phyloP scores from a whole-genome alignment of 2,329 filamentous ascomycete species.

The Periconia sp. region DNA sequence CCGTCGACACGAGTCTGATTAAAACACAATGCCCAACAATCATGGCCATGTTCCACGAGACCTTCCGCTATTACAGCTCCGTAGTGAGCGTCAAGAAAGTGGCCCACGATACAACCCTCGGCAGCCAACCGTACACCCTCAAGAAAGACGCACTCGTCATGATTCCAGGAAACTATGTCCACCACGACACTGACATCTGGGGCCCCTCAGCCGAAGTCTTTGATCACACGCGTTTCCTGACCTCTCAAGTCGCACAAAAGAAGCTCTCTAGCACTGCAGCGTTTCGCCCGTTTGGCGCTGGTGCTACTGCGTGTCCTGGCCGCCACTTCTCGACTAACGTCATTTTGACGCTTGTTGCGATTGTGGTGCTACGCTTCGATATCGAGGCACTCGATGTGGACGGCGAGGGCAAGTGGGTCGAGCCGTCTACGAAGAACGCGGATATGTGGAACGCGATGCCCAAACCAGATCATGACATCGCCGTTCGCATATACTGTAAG shows the following conservation, averaged over 20 bases:
- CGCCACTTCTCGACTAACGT: conserved; percentile 42
- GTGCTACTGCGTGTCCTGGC: conserved; percentile 40
- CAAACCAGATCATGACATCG: conserved; percentile 28
- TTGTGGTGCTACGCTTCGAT: conserved; percentile 39
- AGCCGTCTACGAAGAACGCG: conserved; percentile 24
- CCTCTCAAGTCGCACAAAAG: conserved; percentile 6
- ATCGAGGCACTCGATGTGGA: conserved; percentile 13
- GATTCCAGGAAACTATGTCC: conserved; percentile 38
- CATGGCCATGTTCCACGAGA: conserved; percentile 46
- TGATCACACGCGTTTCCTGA: conserved; percentile 36
- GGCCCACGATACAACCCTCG: conserved; percentile 38
- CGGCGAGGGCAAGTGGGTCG: conserved; percentile 18
- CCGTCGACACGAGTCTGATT: conserved; percentile 36
- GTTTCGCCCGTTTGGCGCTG: conserved; percentile 40
- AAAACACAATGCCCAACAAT: conserved; percentile 44
- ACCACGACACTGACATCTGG: conserved; percentile 37
- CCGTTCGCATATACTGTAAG: conserved; percentile 15
- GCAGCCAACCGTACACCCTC: conserved; percentile 34
- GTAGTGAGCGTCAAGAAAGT: conserved; percentile 43
- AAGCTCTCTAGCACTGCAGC: conserved; percentile 25
- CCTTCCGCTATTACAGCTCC: conserved; percentile 43
- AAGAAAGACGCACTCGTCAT: conserved; percentile 40
- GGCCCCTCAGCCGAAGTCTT: conserved; percentile 33
- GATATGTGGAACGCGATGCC: conserved; percentile 38
- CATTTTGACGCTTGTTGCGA: conserved; percentile 34